Conservation (phyloP, 768 basidiomycete species). For the Amanita polypyramis region DNA sequence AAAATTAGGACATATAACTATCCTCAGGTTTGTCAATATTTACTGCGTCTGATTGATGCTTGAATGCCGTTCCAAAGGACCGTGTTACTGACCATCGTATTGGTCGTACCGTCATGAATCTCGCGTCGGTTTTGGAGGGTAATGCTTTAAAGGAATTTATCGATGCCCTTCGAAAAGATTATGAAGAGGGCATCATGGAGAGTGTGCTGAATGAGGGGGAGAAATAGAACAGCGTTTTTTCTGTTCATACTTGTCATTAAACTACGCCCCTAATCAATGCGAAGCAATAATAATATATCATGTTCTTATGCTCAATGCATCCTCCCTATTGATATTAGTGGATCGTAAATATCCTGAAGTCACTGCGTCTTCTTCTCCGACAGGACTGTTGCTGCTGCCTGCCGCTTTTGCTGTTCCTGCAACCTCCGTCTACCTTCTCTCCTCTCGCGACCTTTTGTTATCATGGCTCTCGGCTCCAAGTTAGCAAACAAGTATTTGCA, state of each 20-base stretch:
- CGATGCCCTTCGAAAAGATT: slow-evolving; percentile 42
- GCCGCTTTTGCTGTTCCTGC: slow-evolving; percentile 1
- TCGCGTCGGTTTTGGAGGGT: slow-evolving; percentile 56
- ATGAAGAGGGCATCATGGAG: slow-evolving; percentile 47
- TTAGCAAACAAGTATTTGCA: slow-evolving; percentile 88
- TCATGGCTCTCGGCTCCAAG: slow-evolving; percentile 74
- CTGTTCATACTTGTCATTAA: no score
- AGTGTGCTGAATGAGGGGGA: slow-evolving; percentile 27
- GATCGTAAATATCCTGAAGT: background rate
- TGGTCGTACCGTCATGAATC: slow-evolving; percentile 62
- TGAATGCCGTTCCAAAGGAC: slow-evolving; percentile 29
- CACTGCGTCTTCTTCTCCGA: slow-evolving; percentile 5
- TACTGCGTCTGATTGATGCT: background rate
- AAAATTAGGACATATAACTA: slow-evolving; percentile 97
- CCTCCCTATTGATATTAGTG: background rate
- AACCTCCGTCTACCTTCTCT: slow-evolving; percentile 30
- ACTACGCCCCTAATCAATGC: no score
- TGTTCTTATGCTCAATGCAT: no score
- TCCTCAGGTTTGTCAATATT: slow-evolving; percentile 44
- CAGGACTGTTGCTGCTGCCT: background rate
- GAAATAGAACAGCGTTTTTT: background rate
- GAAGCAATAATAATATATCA: no score
- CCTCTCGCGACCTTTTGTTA: slow-evolving; percentile 77
- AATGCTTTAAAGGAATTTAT: slow-evolving; percentile 50
- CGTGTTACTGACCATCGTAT: slow-evolving; percentile 91